Conservation (phyloP, 23 red algal species). For the Gracilaria gracilis region DNA sequence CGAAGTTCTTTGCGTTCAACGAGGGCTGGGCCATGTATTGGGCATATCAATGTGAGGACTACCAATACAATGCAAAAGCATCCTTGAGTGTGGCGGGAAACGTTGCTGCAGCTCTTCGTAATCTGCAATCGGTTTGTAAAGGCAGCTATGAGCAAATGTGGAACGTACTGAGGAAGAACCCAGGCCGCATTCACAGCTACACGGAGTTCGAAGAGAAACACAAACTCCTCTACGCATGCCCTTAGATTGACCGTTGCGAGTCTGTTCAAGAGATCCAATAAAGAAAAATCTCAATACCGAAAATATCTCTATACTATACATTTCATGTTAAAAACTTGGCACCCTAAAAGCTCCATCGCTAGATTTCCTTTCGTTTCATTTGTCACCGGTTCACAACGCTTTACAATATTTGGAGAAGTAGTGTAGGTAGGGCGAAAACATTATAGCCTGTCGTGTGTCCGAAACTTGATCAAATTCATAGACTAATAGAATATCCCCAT, state of each 20-base stretch:
- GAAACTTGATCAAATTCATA: too few species aligned
- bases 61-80: neutral
- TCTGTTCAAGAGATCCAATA: too few species aligned
- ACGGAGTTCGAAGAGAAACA: neutral
- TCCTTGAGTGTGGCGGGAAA: neutral
- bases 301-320: too few species aligned
- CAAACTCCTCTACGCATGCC: neutral
- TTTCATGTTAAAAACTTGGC: too few species aligned
- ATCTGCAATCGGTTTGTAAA: neutral
- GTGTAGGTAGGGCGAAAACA: too few species aligned
- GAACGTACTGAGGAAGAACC: neutral
- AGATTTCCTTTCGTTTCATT: too few species aligned
- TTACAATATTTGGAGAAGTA: too few species aligned
- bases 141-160: neutral
- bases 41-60: neutral
- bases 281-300: too few species aligned
- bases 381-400: too few species aligned
- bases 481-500: too few species aligned
- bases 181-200: neutral
- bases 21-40: slow-evolving; percentile 42
- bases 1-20: slow-evolving; percentile 40
- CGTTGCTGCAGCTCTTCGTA: neutral
- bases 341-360: too few species aligned
- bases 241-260: neutral
- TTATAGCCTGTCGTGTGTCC: too few species aligned